Evolutionary conservation across 331 rosid genomes (phyloP).

Genomic region (Quercus phellos): DNA sequence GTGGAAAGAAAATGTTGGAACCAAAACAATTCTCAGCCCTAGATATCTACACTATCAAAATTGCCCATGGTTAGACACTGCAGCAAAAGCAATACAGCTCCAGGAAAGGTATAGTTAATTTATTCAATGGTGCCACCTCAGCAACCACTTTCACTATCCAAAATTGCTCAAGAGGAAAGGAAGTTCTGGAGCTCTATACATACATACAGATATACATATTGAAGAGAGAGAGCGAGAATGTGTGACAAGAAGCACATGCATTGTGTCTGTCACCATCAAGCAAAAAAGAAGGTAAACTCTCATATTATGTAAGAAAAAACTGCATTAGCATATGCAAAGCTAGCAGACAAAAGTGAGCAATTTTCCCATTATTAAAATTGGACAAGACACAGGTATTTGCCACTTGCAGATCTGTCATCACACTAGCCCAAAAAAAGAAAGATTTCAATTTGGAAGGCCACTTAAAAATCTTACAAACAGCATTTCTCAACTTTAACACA

Average conservation of each 20-base stretch:
- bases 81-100: not conserved
- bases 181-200: not conserved
- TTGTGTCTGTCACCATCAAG: not conserved
- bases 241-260: not conserved
- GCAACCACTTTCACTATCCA: not conserved
- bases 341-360: not conserved
- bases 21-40: not conserved
- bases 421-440: not conserved
- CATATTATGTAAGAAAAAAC: not conserved
- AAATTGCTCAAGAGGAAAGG: not conserved
- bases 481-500: not conserved
- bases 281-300: not conserved
- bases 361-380: not conserved
- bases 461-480: not conserved
- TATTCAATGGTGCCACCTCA: not conserved
- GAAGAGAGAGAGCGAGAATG: too few species aligned
- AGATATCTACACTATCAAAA: not conserved
- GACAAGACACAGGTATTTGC: not conserved
- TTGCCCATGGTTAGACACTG: not conserved
- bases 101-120: not conserved
- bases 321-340: not conserved
- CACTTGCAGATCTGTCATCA: not conserved
- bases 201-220: too few species aligned
- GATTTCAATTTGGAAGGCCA: not conserved
- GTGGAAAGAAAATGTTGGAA: not conserved